Base-by-base conservation (phyloP, 2,329 filamentous ascomycete genomes). In the Cyphellophora europaea region DNA sequence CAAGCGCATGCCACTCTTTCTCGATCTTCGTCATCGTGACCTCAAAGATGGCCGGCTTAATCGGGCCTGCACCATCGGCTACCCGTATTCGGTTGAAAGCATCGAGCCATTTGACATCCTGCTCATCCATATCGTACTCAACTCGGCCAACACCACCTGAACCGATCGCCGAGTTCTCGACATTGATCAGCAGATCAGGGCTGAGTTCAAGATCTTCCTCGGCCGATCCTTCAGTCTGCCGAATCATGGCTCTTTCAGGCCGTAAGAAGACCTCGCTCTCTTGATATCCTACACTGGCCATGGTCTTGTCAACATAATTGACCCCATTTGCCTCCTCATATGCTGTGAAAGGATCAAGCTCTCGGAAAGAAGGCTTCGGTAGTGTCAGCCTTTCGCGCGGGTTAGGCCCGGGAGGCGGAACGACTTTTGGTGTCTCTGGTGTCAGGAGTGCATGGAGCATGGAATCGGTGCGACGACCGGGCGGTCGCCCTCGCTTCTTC, bases 91-190 rank as follows among this genome's bases (percentile, higher is more conserved):
- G 63, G 51, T 98, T 98, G 54, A 89, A 77, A 25, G 77, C 74
- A 49, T 91, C 82, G 16, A 98, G 67, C 91, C 91, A 98, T 63
- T 88, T 86, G 48, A 94, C 87, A 56, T 98, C 91, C 54, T 98
- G 91, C 60, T 98, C 91, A 53, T 98, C 91, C 91, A 98, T 98
- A 57, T 98, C 91, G 56, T 98, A 98, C 56, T 98, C 91, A 13
- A 98, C 91, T 37, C 85, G 79, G 10, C 86, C 85, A 25, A 93
- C 72, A 12, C 66, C 66, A 34, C 62, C 63, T 21, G 61, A 61
- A 4, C 65, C 62, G 25, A 66, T 60, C 4, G 64, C 61, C 18
- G 63, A 57, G 35, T 71, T 66, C 30, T 83, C 79, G 6, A 70
- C 72, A 32, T 83, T 81, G 12, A 65, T 65, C 42, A 71, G 74